Percentiles rank a stretch among this genome's conserved stretches.
Evolutionary conservation across 768 basidiomycete species (phyloP).

Genomic region (Terana coerulea): DNA sequence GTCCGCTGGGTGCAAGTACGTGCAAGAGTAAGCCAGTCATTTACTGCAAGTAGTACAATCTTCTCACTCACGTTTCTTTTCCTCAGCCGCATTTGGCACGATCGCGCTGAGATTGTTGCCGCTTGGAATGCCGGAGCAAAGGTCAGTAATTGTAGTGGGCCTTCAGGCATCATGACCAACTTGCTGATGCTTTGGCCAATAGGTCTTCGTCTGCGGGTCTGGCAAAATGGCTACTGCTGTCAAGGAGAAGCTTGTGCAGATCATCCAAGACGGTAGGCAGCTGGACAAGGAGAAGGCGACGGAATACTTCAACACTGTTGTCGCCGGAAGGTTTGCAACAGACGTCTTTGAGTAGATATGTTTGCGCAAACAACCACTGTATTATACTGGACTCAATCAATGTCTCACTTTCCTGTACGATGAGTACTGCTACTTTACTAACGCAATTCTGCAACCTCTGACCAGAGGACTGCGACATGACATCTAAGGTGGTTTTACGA

Average conservation of each 20-base stretch:
- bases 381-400: no score
- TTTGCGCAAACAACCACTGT: no score
- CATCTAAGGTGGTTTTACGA: no score
- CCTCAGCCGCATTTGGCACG: conserved; percentile 36
- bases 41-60: background rate
- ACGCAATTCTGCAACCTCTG: no score
- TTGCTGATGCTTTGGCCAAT: conserved; percentile 25
- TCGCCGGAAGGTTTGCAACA: conserved; percentile 36
- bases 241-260: conserved; percentile 23
- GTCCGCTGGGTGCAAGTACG: conserved; percentile 14
- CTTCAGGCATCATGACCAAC: no score
- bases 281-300: conserved; percentile 18
- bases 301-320: conserved; percentile 26
- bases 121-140: conserved; percentile 30
- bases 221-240: conserved; percentile 16
- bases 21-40: conserved; percentile 12
- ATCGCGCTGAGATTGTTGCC: conserved; percentile 29
- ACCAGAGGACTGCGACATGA: no score
- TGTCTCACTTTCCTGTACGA: no score
- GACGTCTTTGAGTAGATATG: conserved; percentile 42
- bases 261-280: conserved; percentile 24
- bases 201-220: conserved; percentile 13
- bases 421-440: no score
- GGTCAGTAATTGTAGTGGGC: conserved; percentile 26
- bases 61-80: background rate